Evolutionary conservation across 2,329 filamentous ascomycete species (phyloP).

Genomic region (Hypoxylon sp.): DNA sequence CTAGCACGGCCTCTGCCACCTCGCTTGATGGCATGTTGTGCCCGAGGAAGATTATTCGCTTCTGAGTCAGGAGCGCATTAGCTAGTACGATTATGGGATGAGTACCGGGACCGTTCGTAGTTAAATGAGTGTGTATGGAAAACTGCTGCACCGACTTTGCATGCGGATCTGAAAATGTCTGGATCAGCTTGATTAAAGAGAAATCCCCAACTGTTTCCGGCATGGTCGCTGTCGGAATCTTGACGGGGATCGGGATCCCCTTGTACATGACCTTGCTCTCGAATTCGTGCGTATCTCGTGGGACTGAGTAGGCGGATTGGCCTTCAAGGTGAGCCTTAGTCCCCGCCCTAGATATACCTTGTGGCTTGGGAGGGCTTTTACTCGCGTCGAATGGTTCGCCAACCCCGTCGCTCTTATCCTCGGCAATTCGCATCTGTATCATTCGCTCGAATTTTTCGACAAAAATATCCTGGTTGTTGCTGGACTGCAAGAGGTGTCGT

Average conservation of each 20-base stretch:
- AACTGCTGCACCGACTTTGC: conserved; percentile 87
- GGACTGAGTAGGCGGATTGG: conserved; percentile 77
- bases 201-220: conserved; percentile 98
- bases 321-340: conserved; percentile 72
- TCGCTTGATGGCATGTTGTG: conserved; percentile 96
- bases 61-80: conserved; percentile 95
- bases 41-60: conserved; percentile 94
- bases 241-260: conserved; percentile 95
- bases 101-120: conserved; percentile 87
- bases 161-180: conserved; percentile 89
- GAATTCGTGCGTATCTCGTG: conserved; percentile 96
- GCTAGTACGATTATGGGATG: conserved; percentile 95
- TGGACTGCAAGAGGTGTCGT: conserved; percentile 85
- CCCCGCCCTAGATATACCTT: conserved; percentile 69
- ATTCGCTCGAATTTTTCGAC: conserved; percentile 97
- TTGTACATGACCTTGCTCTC: conserved; percentile 97
- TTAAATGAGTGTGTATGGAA: conserved; percentile 87
- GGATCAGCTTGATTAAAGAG: conserved; percentile 95
- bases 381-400: conserved; percentile 60
- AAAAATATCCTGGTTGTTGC: conserved; percentile 95
- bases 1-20: conserved; percentile 96
- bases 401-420: conserved; percentile 65
- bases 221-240: conserved; percentile 92
- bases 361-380: conserved; percentile 60
- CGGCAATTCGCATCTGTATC: conserved; percentile 82